Percentiles rank a stretch among this genome's conserved stretches.
Evolutionary conservation across 2,329 filamentous ascomycete genomes (phyloP).

Genomic region (Xylaria sp.): DNA sequence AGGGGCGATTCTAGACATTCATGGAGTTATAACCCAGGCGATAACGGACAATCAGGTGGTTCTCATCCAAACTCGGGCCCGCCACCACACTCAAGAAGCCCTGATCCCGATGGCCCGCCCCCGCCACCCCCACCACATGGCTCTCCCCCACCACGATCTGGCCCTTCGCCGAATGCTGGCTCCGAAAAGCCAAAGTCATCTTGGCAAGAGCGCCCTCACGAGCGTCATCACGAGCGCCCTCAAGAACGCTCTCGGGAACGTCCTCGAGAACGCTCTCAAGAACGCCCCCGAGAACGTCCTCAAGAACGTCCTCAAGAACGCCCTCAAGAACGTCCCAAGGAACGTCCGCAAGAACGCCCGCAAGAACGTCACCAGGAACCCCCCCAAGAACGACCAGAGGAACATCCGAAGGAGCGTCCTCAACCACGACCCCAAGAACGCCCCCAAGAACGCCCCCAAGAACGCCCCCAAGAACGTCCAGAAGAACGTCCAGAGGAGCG

Average conservation of each 20-base stretch:
- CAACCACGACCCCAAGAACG: constrained; percentile 42
- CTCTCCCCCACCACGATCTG: constrained; percentile 46
- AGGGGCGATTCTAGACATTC: constrained; percentile 37
- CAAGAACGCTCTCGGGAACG: not conserved
- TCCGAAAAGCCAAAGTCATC: constrained; percentile 52
- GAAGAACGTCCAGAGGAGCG: constrained; percentile 11
- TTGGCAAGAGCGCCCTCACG: constrained; percentile 50
- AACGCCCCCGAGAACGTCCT: constrained; percentile 15
- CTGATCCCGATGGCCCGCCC: constrained; percentile 44
- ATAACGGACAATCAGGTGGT: constrained; percentile 41
- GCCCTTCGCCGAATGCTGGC: constrained; percentile 41
- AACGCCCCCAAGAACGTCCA: constrained; percentile 26
- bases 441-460: not conserved
- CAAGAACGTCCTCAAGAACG: constrained; percentile 25
- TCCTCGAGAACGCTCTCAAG: constrained; percentile 21
- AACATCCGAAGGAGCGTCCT: not conserved
- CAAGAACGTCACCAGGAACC: not conserved
- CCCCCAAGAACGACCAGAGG: constrained; percentile 21
- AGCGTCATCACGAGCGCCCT: constrained; percentile 42
- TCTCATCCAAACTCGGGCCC: constrained; percentile 34
- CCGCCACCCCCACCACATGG: constrained; percentile 53
- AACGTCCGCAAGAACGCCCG: constrained; percentile 6
- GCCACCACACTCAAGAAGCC: constrained; percentile 40
- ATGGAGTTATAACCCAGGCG: constrained; percentile 43
- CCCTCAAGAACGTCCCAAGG: constrained; percentile 37